phyloP scores from a whole-genome alignment of 306 rosid species.

The Cucumis sativus region Cucumber_9930_V3 NC_026657.2:23714001-23714500 shows the following conservation, averaged over 20 bases:
- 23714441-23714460: neutral
- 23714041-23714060: no score
- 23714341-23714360: neutral
- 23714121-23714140: neutral
- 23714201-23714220: neutral
- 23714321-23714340: neutral
- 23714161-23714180: neutral
- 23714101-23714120: neutral
- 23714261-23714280: constrained; percentile 1
- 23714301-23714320: neutral
- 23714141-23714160: neutral
- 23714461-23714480: constrained; percentile 1
- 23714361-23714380: neutral
- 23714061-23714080: no score
- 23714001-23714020: no score
- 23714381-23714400: neutral
- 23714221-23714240: neutral
- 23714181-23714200: neutral
- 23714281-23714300: neutral
- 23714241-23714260: neutral
- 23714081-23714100: neutral
- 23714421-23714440: neutral
- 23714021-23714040: no score
- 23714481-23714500: constrained; percentile 18
- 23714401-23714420: neutral